A percentile compares a stretch with the other conserved stretches of the same genome.
These are phyloP conservation scores for Phytophthora chlamydospora DNA, from an alignment of 352 stramenopile genomes.

Conservation along the genomic window DNA sequence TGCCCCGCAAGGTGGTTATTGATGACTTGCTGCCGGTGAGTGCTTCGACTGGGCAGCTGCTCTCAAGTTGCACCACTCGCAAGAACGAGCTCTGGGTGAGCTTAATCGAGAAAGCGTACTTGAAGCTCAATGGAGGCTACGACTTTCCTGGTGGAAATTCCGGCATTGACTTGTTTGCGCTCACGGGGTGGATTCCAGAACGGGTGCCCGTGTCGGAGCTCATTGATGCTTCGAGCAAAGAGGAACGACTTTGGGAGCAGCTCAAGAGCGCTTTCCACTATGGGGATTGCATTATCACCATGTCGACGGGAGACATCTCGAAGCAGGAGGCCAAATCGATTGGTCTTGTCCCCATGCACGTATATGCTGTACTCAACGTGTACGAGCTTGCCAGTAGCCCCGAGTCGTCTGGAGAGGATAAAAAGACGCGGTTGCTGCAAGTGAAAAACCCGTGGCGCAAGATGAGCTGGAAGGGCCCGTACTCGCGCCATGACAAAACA, in stretches of 20 bases:
- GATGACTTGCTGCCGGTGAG: constrained; percentile 96
- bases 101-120: constrained; percentile 98
- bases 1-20: constrained; percentile 93
- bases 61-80: constrained; percentile 85
- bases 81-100: constrained; percentile 93
- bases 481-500: constrained; percentile 64
- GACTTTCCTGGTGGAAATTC: constrained; percentile 97
- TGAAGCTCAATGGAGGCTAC: constrained; percentile 98
- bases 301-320: constrained; percentile 90
- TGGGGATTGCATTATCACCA: constrained; percentile 97
- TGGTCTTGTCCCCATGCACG: constrained; percentile 95
- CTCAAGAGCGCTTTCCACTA: constrained; percentile 93
- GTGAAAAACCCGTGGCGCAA: constrained; percentile 97
- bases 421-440: constrained; percentile 85
- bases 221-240: constrained; percentile 89
- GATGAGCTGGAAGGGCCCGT: constrained; percentile 87
- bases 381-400: constrained; percentile 65
- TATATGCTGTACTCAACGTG: constrained; percentile 96
- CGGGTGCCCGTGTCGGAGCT: constrained; percentile 76
- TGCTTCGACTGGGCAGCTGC: constrained; percentile 54
- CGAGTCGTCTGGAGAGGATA: constrained; percentile 27
- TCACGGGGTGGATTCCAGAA: constrained; percentile 99
- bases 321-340: constrained; percentile 78
- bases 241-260: constrained; percentile 96
- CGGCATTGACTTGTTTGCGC: constrained; percentile 97